Evolutionary conservation across 176 grass and related monocot species (phyloP), one percentile per base, ranked within the genome.

Genomic region (Lolium perenne): DNA sequence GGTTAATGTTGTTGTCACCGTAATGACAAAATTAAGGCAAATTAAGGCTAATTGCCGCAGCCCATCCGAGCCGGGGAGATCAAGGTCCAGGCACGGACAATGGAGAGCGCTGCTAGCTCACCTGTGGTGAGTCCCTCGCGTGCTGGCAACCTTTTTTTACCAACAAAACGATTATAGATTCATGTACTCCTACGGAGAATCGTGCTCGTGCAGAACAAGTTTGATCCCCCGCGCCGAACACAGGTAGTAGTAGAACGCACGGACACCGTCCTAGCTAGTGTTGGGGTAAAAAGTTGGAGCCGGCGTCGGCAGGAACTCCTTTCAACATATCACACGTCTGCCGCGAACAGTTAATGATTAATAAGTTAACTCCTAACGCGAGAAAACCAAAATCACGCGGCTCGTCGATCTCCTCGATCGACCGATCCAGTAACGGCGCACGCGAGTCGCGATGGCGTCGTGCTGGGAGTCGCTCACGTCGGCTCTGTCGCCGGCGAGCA

Each of bases 401-500:
- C 17, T 2, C 75, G 35, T 58, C 53, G 12, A 59, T 11, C 46
- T 50, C 71, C 45, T 10, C 10, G 11, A 41, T 56, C 54, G 54
- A 54, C 11, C 45, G 46, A 74, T 74, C 7, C 21, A 23, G n/a
- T 23, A 47, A 4, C 70, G 5, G 43, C 43, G 43, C n/a, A 23
- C n/a, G 21, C 12, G 10, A 13, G 32, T 38, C 72, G 20, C 72
- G 58, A 70, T 20, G 48, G 1, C 26, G 32, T 20, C 35, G 45
- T 74, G 26, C 54, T 88, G 58, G 80, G 79, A 25, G 38, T 57
- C 47, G 56, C 13, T 83, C 11, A 10, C 18, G 60, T 41, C 77
- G 50, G 48, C 14, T 13, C 21, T 74, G 12, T 32, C 21, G 29
- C 12, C 78, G 83, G 13, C 21, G 13, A 64, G 64, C 8, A 10